Conservation (phyloP, 2,329 filamentous ascomycete genomes). For the Colletotrichum agaves region DNA sequence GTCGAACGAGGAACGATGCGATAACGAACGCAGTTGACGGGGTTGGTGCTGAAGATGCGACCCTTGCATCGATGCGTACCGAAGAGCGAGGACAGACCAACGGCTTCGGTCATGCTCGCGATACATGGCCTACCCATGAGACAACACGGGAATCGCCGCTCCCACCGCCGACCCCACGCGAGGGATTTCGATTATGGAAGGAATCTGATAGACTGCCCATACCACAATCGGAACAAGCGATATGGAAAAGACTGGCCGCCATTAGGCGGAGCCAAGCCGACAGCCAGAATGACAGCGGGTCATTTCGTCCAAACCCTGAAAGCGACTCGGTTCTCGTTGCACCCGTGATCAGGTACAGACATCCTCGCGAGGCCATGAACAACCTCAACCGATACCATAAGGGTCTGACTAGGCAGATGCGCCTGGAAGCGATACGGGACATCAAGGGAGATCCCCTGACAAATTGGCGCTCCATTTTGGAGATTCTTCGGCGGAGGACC, state of each 20-base stretch:
- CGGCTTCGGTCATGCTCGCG: neutral
- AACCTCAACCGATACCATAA: slow-evolving; percentile 39
- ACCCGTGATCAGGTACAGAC: slow-evolving; percentile 39
- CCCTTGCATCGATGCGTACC: neutral
- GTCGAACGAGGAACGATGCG: neutral
- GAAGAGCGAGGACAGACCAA: neutral
- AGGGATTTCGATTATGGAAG: neutral
- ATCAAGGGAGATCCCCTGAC: slow-evolving; percentile 44
- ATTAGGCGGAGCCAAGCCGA: no score
- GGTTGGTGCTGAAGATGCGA: neutral
- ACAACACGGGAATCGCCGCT: no score
- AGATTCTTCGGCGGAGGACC: slow-evolving; percentile 51
- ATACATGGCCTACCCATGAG: neutral
- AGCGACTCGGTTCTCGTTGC: slow-evolving; percentile 44
- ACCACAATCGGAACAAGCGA: no score
- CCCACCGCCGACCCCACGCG: neutral
- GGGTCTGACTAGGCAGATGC: slow-evolving; percentile 50
- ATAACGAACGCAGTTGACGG: neutral
- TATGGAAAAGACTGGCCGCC: no score
- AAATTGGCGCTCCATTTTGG: slow-evolving; percentile 54
- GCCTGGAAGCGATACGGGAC: slow-evolving; percentile 48
- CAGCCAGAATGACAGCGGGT: neutral
- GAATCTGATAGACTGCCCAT: no score
- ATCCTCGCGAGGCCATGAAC: slow-evolving; percentile 29
- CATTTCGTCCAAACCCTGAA: no score